A percentile compares a stretch with the other conserved stretches of the same genome.
Conservation (phyloP, 345 rosid genomes). For the Moringa oleifera region DNA sequence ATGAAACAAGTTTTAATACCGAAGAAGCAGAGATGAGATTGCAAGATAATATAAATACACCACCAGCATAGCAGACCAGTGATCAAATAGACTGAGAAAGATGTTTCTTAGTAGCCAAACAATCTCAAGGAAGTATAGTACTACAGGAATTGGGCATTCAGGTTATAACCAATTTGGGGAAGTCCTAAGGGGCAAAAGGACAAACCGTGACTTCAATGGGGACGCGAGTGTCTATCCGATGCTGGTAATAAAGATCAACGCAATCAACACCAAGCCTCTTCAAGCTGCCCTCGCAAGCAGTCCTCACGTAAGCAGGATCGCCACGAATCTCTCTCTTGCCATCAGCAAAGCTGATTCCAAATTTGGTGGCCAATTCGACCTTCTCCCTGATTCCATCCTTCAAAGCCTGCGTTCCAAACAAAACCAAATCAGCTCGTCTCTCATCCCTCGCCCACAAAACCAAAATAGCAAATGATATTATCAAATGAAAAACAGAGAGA, state of each 20-base stretch:
- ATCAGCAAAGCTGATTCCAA: slow-evolving; percentile 13
- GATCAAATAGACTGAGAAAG: no score
- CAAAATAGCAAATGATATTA: neutral
- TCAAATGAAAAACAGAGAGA: neutral
- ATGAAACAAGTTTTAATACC: no score
- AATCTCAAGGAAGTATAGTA: no score
- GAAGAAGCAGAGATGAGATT: no score
- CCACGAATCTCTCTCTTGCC: slow-evolving; percentile 26
- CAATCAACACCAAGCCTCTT: slow-evolving; percentile 38
- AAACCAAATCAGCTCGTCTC: neutral
- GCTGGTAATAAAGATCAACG: slow-evolving; percentile 52
- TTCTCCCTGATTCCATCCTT: slow-evolving; percentile 34
- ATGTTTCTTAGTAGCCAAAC: no score
- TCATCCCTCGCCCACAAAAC: no score
- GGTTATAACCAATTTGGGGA: neutral
- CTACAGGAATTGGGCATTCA: neutral
- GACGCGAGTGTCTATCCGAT: slow-evolving; percentile 37
- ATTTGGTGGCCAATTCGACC: slow-evolving; percentile 45
- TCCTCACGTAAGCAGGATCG: slow-evolving; percentile 42
- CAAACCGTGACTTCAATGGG: slow-evolving; percentile 50
- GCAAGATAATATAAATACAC: no score
- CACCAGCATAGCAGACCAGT: no score
- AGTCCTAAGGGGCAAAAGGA: neutral
- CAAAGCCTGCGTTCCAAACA: slow-evolving; percentile 24
- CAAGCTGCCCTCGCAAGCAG: slow-evolving; percentile 51